Base-by-base conservation (phyloP, 257 asterid species). In the Solanum etuberosum region DNA sequence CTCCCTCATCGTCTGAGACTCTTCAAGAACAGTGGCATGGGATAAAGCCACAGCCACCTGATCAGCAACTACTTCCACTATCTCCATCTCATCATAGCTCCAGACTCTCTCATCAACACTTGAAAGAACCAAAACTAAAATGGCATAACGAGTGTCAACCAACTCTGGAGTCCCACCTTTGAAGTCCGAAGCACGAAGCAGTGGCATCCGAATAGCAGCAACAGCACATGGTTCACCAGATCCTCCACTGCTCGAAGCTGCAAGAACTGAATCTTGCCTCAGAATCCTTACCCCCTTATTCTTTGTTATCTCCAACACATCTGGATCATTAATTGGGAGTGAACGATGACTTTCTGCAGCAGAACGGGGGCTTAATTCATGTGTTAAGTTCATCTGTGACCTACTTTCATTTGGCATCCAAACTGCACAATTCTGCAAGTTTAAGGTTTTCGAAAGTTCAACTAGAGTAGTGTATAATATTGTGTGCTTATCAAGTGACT, bases 51-150 rank as follows among this genome's bases (percentile, higher is more conserved):
- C 92, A 16, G 93, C 93, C 87, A 91, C 93, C 86, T 91, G 93
- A 89, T 91, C 93, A 88, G 93, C 93, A 63, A 91, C 93, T 34
- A 91, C 93, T 90, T 90, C 93, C 51, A 91, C 93, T 87, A 91
- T 91, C 82, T 91, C 91, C 92, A 90, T 87, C 89, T 90, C 93
- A 63, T 76, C 87, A 71, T 87, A 48, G 86, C 90, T 83, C 93
- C 92, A 90, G 71, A 21, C 86, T 40, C 83, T 34, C 21, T 81
- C 92, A 81, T 84, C 85, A 72, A 37, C 89, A 84, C 88, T 86
- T 12, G 85, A 87, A 72, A 90, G 91, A 80, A 90, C 93, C 88
- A 90, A 86, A 35, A 91, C 92, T 85, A 91, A 85, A 83, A 91
- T 87, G 78, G 91, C 93, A 84, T 87, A 91, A 16, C 89, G 84